Evolutionary conservation across 441 rosid species (phyloP).

Genomic region (Adansonia rubrostipa): DNA sequence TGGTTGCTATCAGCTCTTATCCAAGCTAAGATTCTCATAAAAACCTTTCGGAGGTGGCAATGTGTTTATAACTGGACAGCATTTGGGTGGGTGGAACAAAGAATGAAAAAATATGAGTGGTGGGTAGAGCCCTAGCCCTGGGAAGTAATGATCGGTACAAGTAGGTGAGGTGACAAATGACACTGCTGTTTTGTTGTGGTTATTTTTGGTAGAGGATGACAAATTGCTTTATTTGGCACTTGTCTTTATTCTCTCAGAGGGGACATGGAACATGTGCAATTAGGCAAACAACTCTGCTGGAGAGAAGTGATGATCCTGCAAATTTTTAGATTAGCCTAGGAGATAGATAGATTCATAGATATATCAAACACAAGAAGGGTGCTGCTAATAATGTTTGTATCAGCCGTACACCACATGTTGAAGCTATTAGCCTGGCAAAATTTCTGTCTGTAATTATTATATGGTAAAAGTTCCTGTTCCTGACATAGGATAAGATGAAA

Average conservation of each 20-base stretch:
- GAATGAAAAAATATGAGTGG: not conserved
- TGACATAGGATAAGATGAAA: not conserved
- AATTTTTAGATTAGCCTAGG: not conserved
- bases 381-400: not conserved
- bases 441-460: not conserved
- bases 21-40: conserved; percentile 16
- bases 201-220: conserved; percentile 16
- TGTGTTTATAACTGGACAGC: not conserved
- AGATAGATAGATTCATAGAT: not conserved
- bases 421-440: not conserved
- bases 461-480: not conserved
- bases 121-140: not conserved
- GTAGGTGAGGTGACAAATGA: conserved; percentile 23
- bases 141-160: not conserved
- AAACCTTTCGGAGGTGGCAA: not conserved
- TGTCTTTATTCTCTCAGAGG: conserved; percentile 34
- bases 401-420: not conserved
- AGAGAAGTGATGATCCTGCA: not conserved
- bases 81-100: not conserved
- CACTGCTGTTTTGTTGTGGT: conserved; percentile 21
- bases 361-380: not conserved
- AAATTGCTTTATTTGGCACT: conserved; percentile 34
- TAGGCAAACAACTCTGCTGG: conserved; percentile 2
- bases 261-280: conserved; percentile 38
- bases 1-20: not conserved